A percentile compares a stretch with the other conserved stretches of the same genome.
These are phyloP conservation scores for Geotrichum candidum DNA, from an alignment of 1,139 yeast species.

Conservation along the genomic window DNA sequence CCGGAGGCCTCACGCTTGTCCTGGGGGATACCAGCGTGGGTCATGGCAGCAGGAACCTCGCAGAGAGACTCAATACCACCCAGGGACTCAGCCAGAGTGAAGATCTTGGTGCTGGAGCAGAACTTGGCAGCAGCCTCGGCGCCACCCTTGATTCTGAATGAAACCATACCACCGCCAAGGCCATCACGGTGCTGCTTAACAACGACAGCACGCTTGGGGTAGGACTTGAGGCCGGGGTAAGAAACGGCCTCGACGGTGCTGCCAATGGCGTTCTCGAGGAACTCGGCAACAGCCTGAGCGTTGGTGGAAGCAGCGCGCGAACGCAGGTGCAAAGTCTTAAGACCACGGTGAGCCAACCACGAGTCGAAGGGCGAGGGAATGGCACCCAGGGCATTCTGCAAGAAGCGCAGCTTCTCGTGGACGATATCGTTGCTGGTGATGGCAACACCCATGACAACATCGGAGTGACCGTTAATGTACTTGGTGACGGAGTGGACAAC, in stretches of 20 bases:
- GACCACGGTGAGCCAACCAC: conserved; percentile 90
- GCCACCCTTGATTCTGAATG: conserved; percentile 81
- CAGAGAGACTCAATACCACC: conserved; percentile 86
- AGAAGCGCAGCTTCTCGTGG: conserved; percentile 61
- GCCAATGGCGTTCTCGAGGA: conserved; percentile 42
- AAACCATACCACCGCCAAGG: conserved; percentile 88
- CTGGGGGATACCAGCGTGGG: conserved; percentile 86
- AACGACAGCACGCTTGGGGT: conserved; percentile 59
- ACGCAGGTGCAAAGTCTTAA: conserved; percentile 80
- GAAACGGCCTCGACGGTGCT: conserved; percentile 57
- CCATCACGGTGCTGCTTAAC: conserved; percentile 74
- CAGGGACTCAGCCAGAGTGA: conserved; percentile 82
- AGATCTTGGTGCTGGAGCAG: conserved; percentile 67
- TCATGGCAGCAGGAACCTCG: conserved; percentile 90
- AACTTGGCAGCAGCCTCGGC: conserved; percentile 68
- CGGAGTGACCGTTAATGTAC: conserved; percentile 89
- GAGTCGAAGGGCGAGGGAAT: conserved; percentile 87
- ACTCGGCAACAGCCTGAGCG: conserved; percentile 70
- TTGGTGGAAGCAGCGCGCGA: conserved; percentile 60
- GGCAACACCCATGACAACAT: conserved; percentile 81
- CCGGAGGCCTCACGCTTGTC: conserved; percentile 76
- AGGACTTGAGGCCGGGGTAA: conserved; percentile 75
- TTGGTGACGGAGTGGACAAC: conserved; percentile 88
- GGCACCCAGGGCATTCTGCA: conserved; percentile 86
- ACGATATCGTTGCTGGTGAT: conserved; percentile 61